Percentiles rank a stretch among this genome's conserved stretches.
These are phyloP conservation scores for Eimeria tenella DNA, from an alignment of 169 alveolate genomes.

Conservation along the genomic window DNA sequence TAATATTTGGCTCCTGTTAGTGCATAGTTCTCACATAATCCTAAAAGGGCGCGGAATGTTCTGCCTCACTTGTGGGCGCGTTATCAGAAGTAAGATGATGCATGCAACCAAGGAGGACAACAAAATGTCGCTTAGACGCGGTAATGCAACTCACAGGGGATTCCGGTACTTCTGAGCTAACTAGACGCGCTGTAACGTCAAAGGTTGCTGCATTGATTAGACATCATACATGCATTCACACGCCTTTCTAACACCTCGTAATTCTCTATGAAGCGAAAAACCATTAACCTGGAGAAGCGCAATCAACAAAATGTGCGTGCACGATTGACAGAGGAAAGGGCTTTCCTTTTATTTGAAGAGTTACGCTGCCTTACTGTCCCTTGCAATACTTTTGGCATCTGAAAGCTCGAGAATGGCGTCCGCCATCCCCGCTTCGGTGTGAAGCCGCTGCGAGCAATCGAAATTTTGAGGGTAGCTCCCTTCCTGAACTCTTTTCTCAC, in stretches of 20 bases:
- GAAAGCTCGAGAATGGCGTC: slow-evolving; percentile 71
- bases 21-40: background rate
- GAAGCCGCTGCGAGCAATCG: slow-evolving; percentile 63
- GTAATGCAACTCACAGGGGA: slow-evolving; percentile 32
- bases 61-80: background rate
- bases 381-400: slow-evolving; percentile 28
- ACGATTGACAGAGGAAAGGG: background rate
- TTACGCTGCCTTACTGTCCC: slow-evolving; percentile 51
- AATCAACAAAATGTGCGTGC: background rate
- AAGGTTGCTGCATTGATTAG: slow-evolving; percentile 49
- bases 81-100: background rate
- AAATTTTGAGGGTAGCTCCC: slow-evolving; percentile 66
- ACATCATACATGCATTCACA: background rate
- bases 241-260: background rate
- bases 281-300: background rate
- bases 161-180: slow-evolving; percentile 47
- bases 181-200: slow-evolving; percentile 69
- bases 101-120: background rate
- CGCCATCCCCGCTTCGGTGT: slow-evolving; percentile 74
- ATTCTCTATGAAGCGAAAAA: background rate
- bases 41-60: too few relatives aligned
- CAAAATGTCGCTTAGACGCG: background rate
- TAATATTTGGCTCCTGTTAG: slow-evolving; percentile 20
- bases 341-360: background rate
- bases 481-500: slow-evolving; percentile 48